A percentile compares a stretch with the other conserved stretches of the same genome.
phyloP scores from a whole-genome alignment of 2,329 filamentous ascomycete genomes.

The Penicillium palitans region DNA sequence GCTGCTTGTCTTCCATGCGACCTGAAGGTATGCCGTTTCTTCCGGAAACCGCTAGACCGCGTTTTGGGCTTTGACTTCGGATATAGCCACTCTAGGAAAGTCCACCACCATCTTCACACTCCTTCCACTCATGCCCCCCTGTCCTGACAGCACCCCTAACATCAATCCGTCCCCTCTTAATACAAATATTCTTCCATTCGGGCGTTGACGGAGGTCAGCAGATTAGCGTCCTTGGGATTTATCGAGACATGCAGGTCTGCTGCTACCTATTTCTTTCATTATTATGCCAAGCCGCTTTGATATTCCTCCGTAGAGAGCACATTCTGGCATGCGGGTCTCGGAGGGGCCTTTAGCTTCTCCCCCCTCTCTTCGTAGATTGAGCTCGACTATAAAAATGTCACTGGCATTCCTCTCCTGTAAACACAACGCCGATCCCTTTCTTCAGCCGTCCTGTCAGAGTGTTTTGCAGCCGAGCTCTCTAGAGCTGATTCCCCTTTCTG shows the following conservation, averaged over 20 bases:
- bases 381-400: constrained; percentile 30
- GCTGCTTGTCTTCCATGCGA: constrained; percentile 27
- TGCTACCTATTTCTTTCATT: constrained; percentile 11
- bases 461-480: background rate
- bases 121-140: background rate
- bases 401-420: constrained; percentile 31
- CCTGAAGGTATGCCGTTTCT: constrained; percentile 4
- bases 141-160: constrained; percentile 7
- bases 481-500: constrained; percentile 7
- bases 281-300: constrained; percentile 15
- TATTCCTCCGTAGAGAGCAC: constrained; percentile 17
- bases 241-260: constrained; percentile 21
- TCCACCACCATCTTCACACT: background rate
- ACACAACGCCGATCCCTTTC: constrained; percentile 28
- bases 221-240: constrained; percentile 18
- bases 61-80: constrained; percentile 6
- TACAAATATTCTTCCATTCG: constrained; percentile 12
- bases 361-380: constrained; percentile 22
- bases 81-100: constrained; percentile 3
- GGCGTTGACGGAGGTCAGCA: constrained; percentile 23
- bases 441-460: constrained; percentile 10
- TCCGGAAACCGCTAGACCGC: constrained; percentile 11
- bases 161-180: background rate
- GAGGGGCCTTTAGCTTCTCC: constrained; percentile 11
- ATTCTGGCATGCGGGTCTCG: constrained; percentile 26